Evolutionary conservation across 192 early-diverging fungal genomes (phyloP).

Genomic region (Piromyces finnis): DNA sequence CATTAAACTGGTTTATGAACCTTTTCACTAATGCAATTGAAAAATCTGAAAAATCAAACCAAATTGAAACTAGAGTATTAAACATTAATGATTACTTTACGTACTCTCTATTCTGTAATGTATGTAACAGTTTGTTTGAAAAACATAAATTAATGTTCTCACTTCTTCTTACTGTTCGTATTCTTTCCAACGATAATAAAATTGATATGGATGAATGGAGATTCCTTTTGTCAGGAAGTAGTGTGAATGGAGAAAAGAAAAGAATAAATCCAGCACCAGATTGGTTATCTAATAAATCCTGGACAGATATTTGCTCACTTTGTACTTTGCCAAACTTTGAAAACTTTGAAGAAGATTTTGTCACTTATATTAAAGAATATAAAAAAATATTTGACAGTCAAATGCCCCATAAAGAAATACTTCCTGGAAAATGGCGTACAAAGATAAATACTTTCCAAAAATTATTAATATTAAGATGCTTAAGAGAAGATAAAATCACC

Average conservation of each 20-base stretch:
- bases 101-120: constrained; percentile 37
- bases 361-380: constrained; percentile 8
- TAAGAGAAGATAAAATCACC: constrained; percentile 29
- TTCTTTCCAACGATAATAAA: constrained; percentile 23
- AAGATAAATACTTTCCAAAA: constrained; percentile 16
- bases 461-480: constrained; percentile 25
- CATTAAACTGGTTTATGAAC: constrained; percentile 41
- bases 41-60: constrained; percentile 33
- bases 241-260: neutral
- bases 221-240: constrained; percentile 33
- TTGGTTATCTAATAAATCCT: constrained; percentile 20
- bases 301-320: constrained; percentile 25
- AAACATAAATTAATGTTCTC: constrained; percentile 46
- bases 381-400: constrained; percentile 26
- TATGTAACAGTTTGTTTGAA: constrained; percentile 38
- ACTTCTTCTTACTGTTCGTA: constrained; percentile 31
- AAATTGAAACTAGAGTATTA: constrained; percentile 20
- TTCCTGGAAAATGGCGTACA: constrained; percentile 13
- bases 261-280: neutral
- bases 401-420: constrained; percentile 15
- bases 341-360: constrained; percentile 25
- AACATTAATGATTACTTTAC: constrained; percentile 34
- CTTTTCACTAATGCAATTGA: constrained; percentile 30
- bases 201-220: constrained; percentile 38
- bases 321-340: constrained; percentile 19